These are phyloP conservation scores for Parasarocladium wereldwijsianum DNA, from an alignment of 2,329 filamentous ascomycete species.

Conservation along the genomic window DNA sequence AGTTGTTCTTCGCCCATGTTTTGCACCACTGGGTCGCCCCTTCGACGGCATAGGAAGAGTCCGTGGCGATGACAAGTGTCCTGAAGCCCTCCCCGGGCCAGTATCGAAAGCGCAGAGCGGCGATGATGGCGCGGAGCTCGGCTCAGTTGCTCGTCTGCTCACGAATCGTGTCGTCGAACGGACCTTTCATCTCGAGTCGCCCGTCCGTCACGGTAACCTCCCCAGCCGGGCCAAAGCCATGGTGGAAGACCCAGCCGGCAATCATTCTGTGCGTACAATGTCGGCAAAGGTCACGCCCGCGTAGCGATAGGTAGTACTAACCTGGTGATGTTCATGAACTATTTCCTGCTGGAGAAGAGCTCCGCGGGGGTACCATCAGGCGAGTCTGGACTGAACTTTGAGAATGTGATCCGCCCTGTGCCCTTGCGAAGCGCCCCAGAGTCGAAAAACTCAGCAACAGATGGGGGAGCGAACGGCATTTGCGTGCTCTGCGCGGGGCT, in stretches of 20 bases:
- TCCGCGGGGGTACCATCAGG: too few species aligned
- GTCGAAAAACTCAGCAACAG: too few species aligned
- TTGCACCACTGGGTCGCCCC: constrained; percentile 27
- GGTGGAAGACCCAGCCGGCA: constrained; percentile 24
- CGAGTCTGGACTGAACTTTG: too few species aligned
- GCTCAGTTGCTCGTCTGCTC: constrained; percentile 36
- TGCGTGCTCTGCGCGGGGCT: too few species aligned
- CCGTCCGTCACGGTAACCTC: constrained; percentile 10
- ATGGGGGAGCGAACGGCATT: too few species aligned
- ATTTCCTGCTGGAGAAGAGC: neutral
- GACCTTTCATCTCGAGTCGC: constrained; percentile 27
- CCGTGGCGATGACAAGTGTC: constrained; percentile 34
- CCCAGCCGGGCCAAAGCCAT: constrained; percentile 1
- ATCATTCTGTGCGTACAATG: neutral
- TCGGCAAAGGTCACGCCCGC: neutral
- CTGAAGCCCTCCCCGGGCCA: constrained; percentile 27
- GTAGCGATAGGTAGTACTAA: neutral
- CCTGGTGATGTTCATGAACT: neutral
- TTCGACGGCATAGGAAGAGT: constrained; percentile 34
- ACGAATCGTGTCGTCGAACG: constrained; percentile 17
- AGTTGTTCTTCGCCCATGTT: constrained; percentile 28
- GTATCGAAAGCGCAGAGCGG: constrained; percentile 26
- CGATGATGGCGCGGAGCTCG: constrained; percentile 38
- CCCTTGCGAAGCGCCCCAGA: too few species aligned
- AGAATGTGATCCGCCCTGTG: too few species aligned